These are phyloP conservation scores for Eremochloa ophiuroides DNA, from an alignment of 176 grass and related monocot species.

Conservation along the genomic window DNA sequence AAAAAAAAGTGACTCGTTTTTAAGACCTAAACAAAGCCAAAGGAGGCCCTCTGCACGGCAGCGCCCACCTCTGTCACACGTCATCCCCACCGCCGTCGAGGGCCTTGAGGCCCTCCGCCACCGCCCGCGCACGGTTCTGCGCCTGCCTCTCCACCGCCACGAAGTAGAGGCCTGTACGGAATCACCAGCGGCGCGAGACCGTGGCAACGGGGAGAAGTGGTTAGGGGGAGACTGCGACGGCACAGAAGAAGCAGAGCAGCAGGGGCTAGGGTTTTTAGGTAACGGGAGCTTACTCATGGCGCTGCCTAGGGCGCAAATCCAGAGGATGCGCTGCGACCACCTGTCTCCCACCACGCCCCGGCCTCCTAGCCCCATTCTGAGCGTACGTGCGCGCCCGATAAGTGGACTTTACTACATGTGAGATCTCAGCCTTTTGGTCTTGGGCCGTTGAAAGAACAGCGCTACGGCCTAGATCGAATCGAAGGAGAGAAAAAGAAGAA, in stretches of 20 bases:
- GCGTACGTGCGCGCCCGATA: not conserved
- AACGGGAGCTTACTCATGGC: slow-evolving; percentile 67
- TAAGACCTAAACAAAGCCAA: slow-evolving; percentile 3
- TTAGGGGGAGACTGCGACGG: not conserved
- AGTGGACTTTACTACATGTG: not conserved
- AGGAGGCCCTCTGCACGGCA: not conserved
- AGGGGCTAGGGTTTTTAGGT: slow-evolving; percentile 13
- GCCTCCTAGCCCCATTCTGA: slow-evolving; percentile 23
- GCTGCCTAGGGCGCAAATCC: slow-evolving; percentile 76
- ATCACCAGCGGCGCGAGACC: not conserved
- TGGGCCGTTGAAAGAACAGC: not conserved
- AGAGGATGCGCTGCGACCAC: slow-evolving; percentile 89
- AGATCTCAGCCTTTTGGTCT: not conserved
- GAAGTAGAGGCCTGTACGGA: slow-evolving; percentile 55
- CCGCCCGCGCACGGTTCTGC: slow-evolving; percentile 64
- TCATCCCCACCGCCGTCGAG: slow-evolving; percentile 49
- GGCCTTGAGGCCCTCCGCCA: slow-evolving; percentile 58
- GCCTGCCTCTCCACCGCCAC: slow-evolving; percentile 90
- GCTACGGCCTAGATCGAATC: not conserved
- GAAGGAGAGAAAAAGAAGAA: too few relatives aligned
- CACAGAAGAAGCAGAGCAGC: not conserved
- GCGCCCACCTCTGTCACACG: slow-evolving; percentile 39
- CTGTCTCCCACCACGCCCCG: slow-evolving; percentile 59
- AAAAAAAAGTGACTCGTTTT: not conserved
- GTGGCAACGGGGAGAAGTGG: not conserved